Evolutionary conservation across 139 green algal genomes (phyloP).

Genomic region (Edaphochlamys debaryana): DNA sequence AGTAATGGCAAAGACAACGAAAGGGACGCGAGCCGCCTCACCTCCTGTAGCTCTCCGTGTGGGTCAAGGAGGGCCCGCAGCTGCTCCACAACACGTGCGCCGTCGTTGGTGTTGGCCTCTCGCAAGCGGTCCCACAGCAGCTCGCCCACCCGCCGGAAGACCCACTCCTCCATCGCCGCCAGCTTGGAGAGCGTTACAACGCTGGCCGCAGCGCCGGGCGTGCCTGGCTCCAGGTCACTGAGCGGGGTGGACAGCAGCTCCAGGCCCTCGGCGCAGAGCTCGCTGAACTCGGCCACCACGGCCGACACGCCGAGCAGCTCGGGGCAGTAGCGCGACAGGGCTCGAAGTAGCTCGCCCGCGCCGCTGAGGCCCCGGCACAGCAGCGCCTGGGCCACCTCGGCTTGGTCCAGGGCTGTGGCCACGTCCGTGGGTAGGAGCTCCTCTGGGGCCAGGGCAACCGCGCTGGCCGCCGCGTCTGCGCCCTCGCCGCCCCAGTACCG

Average conservation of each 20-base stretch:
- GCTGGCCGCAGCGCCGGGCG: too few species aligned
- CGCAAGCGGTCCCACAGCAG: slow-evolving; percentile 11
- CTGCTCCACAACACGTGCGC: background rate
- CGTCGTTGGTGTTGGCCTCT: background rate
- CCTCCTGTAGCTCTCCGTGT: too few species aligned
- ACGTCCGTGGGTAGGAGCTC: background rate
- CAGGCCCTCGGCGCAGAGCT: slow-evolving; percentile 15
- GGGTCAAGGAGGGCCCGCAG: background rate
- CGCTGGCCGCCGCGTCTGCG: background rate
- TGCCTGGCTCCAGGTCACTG: too few species aligned
- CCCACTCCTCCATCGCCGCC: slow-evolving; percentile 30
- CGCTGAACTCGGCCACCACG: slow-evolving; percentile 18
- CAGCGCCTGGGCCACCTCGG: slow-evolving; percentile 18
- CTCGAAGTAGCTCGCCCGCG: slow-evolving; percentile 19
- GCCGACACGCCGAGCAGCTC: slow-evolving; percentile 29
- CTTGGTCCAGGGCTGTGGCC: background rate
- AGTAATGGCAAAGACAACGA: too few species aligned
- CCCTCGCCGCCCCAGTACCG: background rate
- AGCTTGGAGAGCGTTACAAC: slow-evolving; percentile 11
- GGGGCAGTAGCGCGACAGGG: slow-evolving; percentile 45
- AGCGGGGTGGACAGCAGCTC: slow-evolving; percentile 22
- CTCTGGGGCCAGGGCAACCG: background rate
- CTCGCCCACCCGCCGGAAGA: background rate
- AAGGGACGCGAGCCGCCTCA: too few species aligned
- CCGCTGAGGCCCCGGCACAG: slow-evolving; percentile 29